Base-by-base conservation (phyloP, 2,329 filamentous ascomycete genomes). In the Paraconiothyrium sp. region DNA sequence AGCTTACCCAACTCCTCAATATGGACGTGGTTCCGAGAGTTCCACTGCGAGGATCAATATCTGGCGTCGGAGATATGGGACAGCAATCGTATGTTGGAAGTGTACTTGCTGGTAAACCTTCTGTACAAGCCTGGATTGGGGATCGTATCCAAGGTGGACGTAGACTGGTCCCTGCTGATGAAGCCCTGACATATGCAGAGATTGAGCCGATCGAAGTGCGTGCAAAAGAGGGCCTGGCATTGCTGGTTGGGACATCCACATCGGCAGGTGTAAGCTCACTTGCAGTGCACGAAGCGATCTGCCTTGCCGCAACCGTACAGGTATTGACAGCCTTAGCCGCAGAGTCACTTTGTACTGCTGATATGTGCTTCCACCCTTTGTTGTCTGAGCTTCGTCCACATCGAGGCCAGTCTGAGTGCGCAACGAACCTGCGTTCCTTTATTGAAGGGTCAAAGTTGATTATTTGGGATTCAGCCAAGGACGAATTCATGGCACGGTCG, bases 301-400 rank as follows among this genome's bases (percentile, higher is more conserved):
- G 61, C 35, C 63, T 71, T 8, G 59, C 66, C 6, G 43, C 65
- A 10, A 44, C 72, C 44, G 82, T 84, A 0, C 88, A 91, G 69
- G 71, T 87, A 0, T 74, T 90, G 2, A 89, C 89, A 0, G 87
- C 86, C 1, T 87, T 90, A 80, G 81, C 80, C 4, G 83, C 85
- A 1, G 89, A 91, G 72, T 85, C 86, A 0, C 76, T 91, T 56
- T 71, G 74, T 0, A 89, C 87, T 0, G 86, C 83, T 11, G 80
- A 81, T 2, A 83, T 86, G 64, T 88, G 84, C 72, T 86, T 85
- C 60, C 78, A 87, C 60, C 83, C 85, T 0, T 90, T 90, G 70
- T 84, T 90, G 59, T 83, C 87, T 1, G 68, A 76, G 1, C 78
- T 84, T 4, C 83, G 89, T 1, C 88, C 89, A 1, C 89, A 91